phyloP scores from a whole-genome alignment of 75 land plant species.

The Larix kaempferi region DNA sequence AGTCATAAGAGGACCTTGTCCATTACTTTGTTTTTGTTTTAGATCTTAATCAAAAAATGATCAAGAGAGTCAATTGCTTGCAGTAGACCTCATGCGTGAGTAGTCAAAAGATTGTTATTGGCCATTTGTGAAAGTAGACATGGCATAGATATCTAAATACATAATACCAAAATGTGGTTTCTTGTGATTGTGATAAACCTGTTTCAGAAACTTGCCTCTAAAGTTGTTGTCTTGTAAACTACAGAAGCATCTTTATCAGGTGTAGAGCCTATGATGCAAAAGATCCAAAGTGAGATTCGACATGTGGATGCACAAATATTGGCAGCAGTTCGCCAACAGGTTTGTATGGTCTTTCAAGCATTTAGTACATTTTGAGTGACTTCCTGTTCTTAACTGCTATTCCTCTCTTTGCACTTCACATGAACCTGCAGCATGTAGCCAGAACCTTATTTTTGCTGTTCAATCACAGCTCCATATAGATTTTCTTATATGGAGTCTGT shows the following conservation, averaged over 20 bases:
- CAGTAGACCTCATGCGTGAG: not conserved
- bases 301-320: slow-evolving; percentile 92
- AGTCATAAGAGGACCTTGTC: too few species aligned
- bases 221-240: slow-evolving; percentile 7
- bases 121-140: not conserved
- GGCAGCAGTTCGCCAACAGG: slow-evolving; percentile 20
- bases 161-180: slow-evolving; percentile 8
- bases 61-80: not conserved
- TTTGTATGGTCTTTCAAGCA: too few species aligned
- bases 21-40: not conserved
- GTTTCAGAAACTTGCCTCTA: not conserved
- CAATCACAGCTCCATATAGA: too few species aligned
- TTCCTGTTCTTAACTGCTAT: too few species aligned
- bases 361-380: too few species aligned
- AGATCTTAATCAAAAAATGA: not conserved
- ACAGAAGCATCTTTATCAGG: slow-evolving; percentile 97
- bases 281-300: slow-evolving; percentile 84
- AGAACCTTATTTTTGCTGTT: too few species aligned
- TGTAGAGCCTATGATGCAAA: slow-evolving; percentile 95
- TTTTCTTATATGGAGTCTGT: too few species aligned
- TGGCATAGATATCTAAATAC: not conserved
- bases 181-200: not conserved
- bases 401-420: too few species aligned
- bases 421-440: too few species aligned
- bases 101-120: not conserved